Conservation (phyloP, 805 yeast species). For the Saccharomyces eubayanus region DNA sequence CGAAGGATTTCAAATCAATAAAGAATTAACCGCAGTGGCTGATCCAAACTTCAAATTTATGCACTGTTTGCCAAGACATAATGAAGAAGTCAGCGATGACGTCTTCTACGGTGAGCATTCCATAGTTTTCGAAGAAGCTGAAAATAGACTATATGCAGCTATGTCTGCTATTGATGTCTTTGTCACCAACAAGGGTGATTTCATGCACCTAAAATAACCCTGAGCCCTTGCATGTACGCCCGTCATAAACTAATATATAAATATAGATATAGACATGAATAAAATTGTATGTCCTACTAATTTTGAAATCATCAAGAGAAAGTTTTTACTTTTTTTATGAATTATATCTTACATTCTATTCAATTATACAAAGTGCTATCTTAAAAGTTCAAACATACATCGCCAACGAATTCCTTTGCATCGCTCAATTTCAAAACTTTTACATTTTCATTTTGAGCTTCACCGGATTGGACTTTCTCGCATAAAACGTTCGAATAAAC, state of each 20-base stretch:
- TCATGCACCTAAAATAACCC: slow-evolving; percentile 16
- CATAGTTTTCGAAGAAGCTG: slow-evolving; percentile 90
- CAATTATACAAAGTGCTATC: background rate
- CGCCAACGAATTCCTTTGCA: slow-evolving; percentile 9
- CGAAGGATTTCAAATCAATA: slow-evolving; percentile 76
- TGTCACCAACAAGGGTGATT: slow-evolving; percentile 74
- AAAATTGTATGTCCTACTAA: background rate
- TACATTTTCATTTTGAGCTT: slow-evolving; percentile 3
- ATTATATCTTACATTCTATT: background rate
- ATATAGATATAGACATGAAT: background rate
- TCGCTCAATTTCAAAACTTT: slow-evolving; percentile 8
- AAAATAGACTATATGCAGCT: slow-evolving; percentile 92
- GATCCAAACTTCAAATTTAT: slow-evolving; percentile 79
- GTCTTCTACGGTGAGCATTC: slow-evolving; percentile 81
- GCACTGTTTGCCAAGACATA: slow-evolving; percentile 96
- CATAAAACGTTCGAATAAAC: slow-evolving; percentile 43
- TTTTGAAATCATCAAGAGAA: background rate
- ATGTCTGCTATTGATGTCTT: slow-evolving; percentile 88
- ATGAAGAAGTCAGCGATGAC: slow-evolving; percentile 88
- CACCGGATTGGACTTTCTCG: slow-evolving; percentile 7
- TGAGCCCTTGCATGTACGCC: background rate
- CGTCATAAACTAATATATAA: background rate
- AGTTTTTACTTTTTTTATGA: background rate
- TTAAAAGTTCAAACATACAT: slow-evolving; percentile 17
- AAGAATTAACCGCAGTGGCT: slow-evolving; percentile 50